Conservation (phyloP, 495 filamentous ascomycete genomes). For the Cetradonia linearis region DNA sequence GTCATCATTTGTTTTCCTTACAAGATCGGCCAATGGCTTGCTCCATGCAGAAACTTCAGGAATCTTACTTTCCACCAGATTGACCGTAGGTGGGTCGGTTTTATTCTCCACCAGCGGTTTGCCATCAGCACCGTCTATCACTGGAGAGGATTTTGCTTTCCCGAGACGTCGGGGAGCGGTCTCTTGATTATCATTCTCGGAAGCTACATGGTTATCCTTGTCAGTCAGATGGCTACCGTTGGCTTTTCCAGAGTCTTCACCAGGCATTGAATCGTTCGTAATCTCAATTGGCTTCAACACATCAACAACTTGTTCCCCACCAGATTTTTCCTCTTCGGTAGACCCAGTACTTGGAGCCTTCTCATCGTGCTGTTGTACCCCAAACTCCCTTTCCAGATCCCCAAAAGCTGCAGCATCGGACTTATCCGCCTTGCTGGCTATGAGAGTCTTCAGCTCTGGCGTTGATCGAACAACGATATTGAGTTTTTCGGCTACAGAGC, state of each 20-base stretch:
- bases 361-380: slow-evolving; percentile 2
- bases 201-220: neutral
- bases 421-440: neutral
- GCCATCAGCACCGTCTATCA: neutral
- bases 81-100: neutral
- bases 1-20: neutral
- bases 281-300: neutral
- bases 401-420: slow-evolving; percentile 11
- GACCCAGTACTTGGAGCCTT: neutral
- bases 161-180: neutral
- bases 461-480: slow-evolving; percentile 12
- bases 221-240: neutral
- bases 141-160: neutral
- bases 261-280: neutral
- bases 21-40: neutral
- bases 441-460: neutral
- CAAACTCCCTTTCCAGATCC: slow-evolving; percentile 21
- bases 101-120: neutral
- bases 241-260: neutral
- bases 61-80: neutral
- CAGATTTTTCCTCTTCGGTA: neutral
- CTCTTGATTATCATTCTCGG: neutral
- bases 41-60: slow-evolving; percentile 1
- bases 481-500: slow-evolving; percentile 20
- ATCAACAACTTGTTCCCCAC: neutral